A percentile compares a stretch with the other conserved stretches of the same genome.
These are phyloP conservation scores for Nemania bipapillata DNA, from an alignment of 2,329 filamentous ascomycete species.

Conservation along the genomic window DNA sequence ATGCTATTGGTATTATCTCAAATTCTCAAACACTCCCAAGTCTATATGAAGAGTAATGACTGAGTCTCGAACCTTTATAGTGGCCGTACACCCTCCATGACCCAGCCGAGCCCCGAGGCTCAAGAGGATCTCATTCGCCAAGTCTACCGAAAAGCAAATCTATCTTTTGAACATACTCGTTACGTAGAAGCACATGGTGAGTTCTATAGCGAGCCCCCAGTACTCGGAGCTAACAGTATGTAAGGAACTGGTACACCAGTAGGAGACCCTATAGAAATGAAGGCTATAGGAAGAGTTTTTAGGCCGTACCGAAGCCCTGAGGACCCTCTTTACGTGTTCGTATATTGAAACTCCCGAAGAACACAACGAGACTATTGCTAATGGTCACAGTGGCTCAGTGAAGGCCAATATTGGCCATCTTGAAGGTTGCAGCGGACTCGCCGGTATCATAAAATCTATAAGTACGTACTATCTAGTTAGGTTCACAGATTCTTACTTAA, in stretches of 20 bases:
- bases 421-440: constrained; percentile 46
- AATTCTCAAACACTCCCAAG: background rate
- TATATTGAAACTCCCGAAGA: background rate
- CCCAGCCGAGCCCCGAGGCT: constrained; percentile 46
- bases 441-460: constrained; percentile 50
- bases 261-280: constrained; percentile 57
- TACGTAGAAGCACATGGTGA: constrained; percentile 52
- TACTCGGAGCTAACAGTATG: constrained; percentile 10
- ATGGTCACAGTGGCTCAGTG: constrained; percentile 40
- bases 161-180: constrained; percentile 41
- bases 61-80: constrained; percentile 9
- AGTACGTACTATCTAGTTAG: constrained; percentile 37
- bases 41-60: background rate
- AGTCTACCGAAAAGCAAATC: constrained; percentile 48
- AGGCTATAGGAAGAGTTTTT: constrained; percentile 53
- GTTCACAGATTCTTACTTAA: background rate
- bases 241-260: constrained; percentile 56
- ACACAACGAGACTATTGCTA: background rate
- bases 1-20: background rate
- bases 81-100: constrained; percentile 47
- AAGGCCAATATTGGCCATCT: constrained; percentile 48
- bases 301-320: constrained; percentile 34
- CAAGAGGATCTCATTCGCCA: constrained; percentile 52
- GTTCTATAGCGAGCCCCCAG: background rate
- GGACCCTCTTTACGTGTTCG: constrained; percentile 48